Evolutionary conservation across 2,329 filamentous ascomycete genomes (phyloP).

Genomic region (Fusarium sp.): DNA sequence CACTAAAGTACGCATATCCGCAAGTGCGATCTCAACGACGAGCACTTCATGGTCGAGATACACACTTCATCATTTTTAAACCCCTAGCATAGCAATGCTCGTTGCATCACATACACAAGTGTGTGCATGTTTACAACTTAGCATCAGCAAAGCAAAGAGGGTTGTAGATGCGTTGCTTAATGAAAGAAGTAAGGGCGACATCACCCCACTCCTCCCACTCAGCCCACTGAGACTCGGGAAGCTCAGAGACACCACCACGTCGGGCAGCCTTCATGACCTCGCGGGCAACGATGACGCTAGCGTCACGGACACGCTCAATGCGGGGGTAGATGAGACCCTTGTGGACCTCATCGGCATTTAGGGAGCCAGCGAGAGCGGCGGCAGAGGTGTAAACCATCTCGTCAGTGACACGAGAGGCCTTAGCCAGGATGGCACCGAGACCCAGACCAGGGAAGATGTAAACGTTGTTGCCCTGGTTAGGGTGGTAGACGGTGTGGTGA

Average conservation of each 20-base stretch:
- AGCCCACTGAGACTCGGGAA: slow-evolving; percentile 75
- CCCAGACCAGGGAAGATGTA: slow-evolving; percentile 98
- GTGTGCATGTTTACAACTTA: slow-evolving; percentile 46
- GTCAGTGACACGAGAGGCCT: slow-evolving; percentile 87
- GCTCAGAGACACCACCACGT: slow-evolving; percentile 77
- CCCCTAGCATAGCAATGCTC: slow-evolving; percentile 2
- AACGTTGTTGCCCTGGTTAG: slow-evolving; percentile 86
- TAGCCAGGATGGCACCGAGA: slow-evolving; percentile 90
- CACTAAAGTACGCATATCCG: slow-evolving; percentile 28
- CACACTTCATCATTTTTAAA: slow-evolving; percentile 5
- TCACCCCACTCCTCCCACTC: slow-evolving; percentile 80
- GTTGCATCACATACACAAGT: slow-evolving; percentile 29
- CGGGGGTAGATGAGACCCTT: slow-evolving; percentile 90
- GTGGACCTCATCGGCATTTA: slow-evolving; percentile 84
- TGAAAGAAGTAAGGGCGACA: slow-evolving; percentile 68
- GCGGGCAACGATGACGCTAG: slow-evolving; percentile 85
- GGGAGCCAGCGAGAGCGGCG: slow-evolving; percentile 78
- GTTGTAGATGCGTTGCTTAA: slow-evolving; percentile 71
- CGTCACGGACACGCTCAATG: slow-evolving; percentile 91
- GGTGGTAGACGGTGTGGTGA: slow-evolving; percentile 73
- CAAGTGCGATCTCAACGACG: slow-evolving; percentile 38
- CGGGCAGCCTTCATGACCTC: slow-evolving; percentile 95
- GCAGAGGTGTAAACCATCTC: slow-evolving; percentile 98
- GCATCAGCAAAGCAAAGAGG: slow-evolving; percentile 59
- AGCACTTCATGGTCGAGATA: slow-evolving; percentile 37